Base-by-base conservation (phyloP, 2,329 filamentous ascomycete genomes). In the Talaromyces funiculosus region DNA sequence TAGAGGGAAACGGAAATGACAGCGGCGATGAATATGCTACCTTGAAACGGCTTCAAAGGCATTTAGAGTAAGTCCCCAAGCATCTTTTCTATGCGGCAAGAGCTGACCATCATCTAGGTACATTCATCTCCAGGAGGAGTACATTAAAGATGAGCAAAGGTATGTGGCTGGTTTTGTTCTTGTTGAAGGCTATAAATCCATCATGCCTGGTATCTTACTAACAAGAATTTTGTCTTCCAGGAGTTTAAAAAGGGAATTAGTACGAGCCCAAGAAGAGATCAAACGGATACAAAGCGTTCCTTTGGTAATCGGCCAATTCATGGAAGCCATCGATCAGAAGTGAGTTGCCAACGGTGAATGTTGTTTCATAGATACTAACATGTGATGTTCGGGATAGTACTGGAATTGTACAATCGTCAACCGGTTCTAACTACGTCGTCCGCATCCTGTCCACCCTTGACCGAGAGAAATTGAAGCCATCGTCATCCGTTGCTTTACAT, bases 321-420 rank as follows among this genome's bases (percentile, higher is more conserved):
- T 99, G 94, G 94, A 99, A 79, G 94, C 94, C 60, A 99, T 99
- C 73, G 94, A 99, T 76, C 94, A 99, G 79, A 99, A 97, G 91
- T 96, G 83, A 75, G 84, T 56, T 69, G 61, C 68, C 61, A 49
- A 22, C 47, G 4, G n/a, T 8, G 14, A 12, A 29, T 20, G n/a
- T 6, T 22, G 29, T 7, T 5, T 40, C 18, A 3, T 2, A 38
- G n/a, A 38, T 57, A 16, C 65, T 67, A 57, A 69, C 26, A 9
- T 18, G 2, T 53, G 24, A 38, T 33, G 1, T 26, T 14, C 61
- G 45, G 16, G 43, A 29, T 71, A 96, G 92, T 78, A 99, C 94
- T 66, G 94, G 94, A 61, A 99, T 99, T 68, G 94, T 99, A 64
- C 94, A 99, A 77, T 97, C 93, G 54, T 97, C 92, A 65, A 99